phyloP scores from a whole-genome alignment of 352 stramenopile species.

The Blastocystis sp. region DNA sequence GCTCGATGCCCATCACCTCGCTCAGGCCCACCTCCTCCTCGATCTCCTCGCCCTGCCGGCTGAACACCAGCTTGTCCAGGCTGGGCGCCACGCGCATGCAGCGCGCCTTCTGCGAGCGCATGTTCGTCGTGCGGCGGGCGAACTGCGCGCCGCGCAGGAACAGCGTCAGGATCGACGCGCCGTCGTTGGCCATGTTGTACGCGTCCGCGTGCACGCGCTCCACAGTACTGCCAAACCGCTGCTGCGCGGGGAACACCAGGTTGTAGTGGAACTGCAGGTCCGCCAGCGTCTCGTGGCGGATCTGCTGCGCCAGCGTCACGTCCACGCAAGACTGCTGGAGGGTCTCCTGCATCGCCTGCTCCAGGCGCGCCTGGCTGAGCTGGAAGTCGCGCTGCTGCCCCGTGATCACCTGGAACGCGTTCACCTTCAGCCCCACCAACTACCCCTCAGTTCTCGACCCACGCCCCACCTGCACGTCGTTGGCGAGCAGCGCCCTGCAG shows the following conservation, averaged over 20 bases:
- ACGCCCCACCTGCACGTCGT: constrained; percentile 6
- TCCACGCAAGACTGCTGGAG: not conserved
- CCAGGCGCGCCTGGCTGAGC: constrained; percentile 2
- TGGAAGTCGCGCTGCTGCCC: constrained; percentile 1
- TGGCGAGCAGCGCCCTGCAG: constrained; percentile 7
- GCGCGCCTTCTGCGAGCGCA: not conserved
- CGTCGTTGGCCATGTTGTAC: constrained; percentile 16
- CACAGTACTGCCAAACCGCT: not conserved
- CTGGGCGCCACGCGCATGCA: constrained; percentile 1
- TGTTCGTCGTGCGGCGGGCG: not conserved
- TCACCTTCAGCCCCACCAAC: constrained; percentile 27
- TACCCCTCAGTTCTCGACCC: not conserved
- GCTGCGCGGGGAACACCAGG: not conserved
- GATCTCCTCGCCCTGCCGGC: not conserved
- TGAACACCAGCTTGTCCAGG: constrained; percentile 31
- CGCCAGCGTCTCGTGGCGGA: not conserved
- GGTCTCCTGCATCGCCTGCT: not conserved
- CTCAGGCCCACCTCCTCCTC: not conserved
- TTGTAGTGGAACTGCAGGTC: constrained; percentile 43
- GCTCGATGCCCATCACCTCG: not conserved
- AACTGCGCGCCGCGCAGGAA: constrained; percentile 21
- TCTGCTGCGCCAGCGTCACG: constrained; percentile 11
- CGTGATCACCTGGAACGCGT: constrained; percentile 17
- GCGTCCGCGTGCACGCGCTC: not conserved
- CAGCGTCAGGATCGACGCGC: not conserved